These are phyloP conservation scores for Lobosporangium transversale DNA, from an alignment of 192 early-diverging fungal species.

Conservation along the genomic window DNA sequence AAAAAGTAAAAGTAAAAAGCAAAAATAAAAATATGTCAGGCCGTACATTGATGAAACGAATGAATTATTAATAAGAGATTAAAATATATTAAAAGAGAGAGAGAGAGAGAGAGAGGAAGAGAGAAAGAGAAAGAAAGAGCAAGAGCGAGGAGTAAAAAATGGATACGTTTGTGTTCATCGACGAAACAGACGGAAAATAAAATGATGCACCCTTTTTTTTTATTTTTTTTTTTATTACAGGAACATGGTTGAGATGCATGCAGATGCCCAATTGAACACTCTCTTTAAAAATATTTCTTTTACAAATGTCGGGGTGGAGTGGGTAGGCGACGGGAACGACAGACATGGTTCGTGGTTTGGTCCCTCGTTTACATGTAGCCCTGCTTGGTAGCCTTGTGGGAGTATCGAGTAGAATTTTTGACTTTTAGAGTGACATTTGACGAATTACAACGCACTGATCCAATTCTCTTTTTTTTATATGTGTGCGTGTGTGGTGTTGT, in stretches of 20 bases:
- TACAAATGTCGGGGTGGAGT: neutral
- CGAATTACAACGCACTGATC: neutral
- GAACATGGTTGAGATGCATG: neutral
- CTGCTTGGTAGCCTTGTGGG: neutral
- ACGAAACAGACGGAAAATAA: neutral
- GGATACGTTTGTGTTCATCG: no score
- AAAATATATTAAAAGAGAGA: neutral
- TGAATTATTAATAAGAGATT: no score
- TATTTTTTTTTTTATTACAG: no score
- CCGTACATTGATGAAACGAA: no score
- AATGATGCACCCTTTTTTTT: neutral
- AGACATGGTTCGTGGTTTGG: no score
- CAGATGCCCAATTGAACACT: neutral
- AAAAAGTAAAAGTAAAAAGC: no score
- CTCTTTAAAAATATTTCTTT: neutral
- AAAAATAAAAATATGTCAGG: no score
- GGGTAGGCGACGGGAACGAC: no score
- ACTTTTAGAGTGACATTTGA: neutral
- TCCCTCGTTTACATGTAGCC: no score
- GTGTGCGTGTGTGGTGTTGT: no score
- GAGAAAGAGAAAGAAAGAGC: slow-evolving; percentile 1
- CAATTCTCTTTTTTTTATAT: no score
- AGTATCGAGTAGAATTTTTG: neutral
- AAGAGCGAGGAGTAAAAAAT: neutral
- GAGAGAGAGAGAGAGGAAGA: neutral